These are phyloP conservation scores for Noccaea caerulescens DNA, from an alignment of 345 rosid species.

Conservation along the genomic window DNA sequence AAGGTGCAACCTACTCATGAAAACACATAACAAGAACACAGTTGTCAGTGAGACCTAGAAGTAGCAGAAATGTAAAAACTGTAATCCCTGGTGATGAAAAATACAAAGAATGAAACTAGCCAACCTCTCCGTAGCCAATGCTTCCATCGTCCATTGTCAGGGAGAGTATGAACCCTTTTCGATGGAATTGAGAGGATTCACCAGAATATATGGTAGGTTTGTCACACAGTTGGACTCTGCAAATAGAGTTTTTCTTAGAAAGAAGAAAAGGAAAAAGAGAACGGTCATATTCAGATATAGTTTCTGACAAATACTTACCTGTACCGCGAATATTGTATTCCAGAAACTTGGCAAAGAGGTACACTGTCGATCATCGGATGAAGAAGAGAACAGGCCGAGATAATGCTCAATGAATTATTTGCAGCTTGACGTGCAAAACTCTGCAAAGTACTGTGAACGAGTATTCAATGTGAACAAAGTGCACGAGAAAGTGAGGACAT, in stretches of 20 bases:
- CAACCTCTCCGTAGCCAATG: constrained; percentile 88
- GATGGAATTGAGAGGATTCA: constrained; percentile 48
- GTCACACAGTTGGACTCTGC: constrained; percentile 74
- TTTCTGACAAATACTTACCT: constrained; percentile 51
- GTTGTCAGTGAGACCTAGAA: constrained; percentile 25
- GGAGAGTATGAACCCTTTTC: constrained; percentile 82
- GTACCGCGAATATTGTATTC: constrained; percentile 68
- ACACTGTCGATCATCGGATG: constrained; percentile 44
- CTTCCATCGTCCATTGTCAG: constrained; percentile 84
- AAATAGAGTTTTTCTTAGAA: constrained; percentile 34
- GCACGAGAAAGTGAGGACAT: constrained; percentile 20
- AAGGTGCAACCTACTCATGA: constrained; percentile 82
- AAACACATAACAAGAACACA: constrained; percentile 30
- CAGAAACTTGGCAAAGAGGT: constrained; percentile 51
- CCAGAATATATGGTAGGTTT: constrained; percentile 64
- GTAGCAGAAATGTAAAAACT: constrained; percentile 6
- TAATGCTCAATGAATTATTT: constrained; percentile 50
- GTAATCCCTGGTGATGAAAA: constrained; percentile 6
- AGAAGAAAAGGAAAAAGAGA: neutral
- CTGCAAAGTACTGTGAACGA: constrained; percentile 59
- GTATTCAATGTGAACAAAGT: constrained; percentile 46
- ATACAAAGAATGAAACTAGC: constrained; percentile 30
- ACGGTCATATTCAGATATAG: neutral
- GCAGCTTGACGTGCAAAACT: constrained; percentile 68
- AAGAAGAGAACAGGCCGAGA: constrained; percentile 50